Percentiles rank a stretch among this genome's conserved stretches.
Conservation (phyloP, 2,329 filamentous ascomycete species). For the Colletotrichum destructivum region DNA sequence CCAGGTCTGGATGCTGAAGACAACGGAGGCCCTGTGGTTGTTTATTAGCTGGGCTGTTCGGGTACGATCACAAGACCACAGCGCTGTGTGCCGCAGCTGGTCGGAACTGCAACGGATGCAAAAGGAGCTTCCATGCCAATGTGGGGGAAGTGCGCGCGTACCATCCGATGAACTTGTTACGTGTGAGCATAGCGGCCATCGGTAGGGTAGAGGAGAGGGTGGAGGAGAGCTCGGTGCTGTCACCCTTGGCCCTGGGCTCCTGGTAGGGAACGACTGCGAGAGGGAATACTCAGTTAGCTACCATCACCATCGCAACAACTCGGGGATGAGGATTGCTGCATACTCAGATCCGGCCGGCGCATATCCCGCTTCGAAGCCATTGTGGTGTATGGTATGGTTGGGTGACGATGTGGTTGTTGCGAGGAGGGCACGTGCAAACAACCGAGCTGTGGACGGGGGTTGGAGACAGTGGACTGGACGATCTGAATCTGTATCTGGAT, state of each 20-base stretch:
- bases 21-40: conserved; percentile 75
- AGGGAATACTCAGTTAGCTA: background rate
- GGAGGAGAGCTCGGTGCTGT: conserved; percentile 79
- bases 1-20: conserved; percentile 84
- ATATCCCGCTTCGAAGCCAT: conserved; percentile 84
- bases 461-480: background rate
- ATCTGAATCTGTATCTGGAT: background rate
- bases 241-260: conserved; percentile 77
- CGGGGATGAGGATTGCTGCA: conserved; percentile 48
- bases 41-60: conserved; percentile 21
- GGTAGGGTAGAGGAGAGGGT: conserved; percentile 84
- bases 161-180: conserved; percentile 86
- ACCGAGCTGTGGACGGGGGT: conserved; percentile 7
- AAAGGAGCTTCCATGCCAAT: background rate
- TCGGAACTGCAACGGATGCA: background rate
- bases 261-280: conserved; percentile 87
- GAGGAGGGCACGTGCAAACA: background rate
- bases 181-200: conserved; percentile 95
- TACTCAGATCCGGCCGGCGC: conserved; percentile 81
- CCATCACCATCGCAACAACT: conserved; percentile 22
- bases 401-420: background rate
- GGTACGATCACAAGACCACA: too few species aligned
- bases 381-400: conserved; percentile 21
- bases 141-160: conserved; percentile 51
- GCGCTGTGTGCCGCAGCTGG: conserved; percentile 2